Conservation (phyloP, 805 yeast genomes). For the Pichia cabralensis region DNA sequence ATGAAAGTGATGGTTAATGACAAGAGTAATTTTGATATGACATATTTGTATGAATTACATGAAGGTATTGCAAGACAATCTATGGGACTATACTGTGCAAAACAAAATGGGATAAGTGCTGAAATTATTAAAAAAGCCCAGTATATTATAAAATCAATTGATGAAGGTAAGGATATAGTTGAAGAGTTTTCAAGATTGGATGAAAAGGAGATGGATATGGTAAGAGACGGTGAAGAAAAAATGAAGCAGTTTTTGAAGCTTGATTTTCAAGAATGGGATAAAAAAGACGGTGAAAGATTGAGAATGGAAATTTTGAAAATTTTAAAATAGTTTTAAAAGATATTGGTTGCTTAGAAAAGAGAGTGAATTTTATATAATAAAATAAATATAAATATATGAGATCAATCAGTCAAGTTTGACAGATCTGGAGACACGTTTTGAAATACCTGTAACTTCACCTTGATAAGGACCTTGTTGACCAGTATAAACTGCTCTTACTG, state of each 20-base stretch:
- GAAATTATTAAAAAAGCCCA: constrained; percentile 5
- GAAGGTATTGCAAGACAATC: constrained; percentile 27
- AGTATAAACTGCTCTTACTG: constrained; percentile 83
- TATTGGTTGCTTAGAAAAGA: neutral
- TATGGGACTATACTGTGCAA: constrained; percentile 34
- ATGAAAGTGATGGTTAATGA: constrained; percentile 14
- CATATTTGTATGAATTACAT: constrained; percentile 26
- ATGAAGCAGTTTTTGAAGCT: constrained; percentile 3
- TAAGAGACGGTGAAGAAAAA: neutral
- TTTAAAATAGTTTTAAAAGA: neutral
- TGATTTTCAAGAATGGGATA: constrained; percentile 8
- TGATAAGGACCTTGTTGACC: constrained; percentile 68
- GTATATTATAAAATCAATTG: neutral
- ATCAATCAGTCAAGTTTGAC: constrained; percentile 25
- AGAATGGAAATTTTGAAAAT: neutral
- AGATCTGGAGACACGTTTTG: constrained; percentile 84
- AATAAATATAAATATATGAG: neutral
- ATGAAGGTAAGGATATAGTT: constrained; percentile 1
- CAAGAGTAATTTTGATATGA: constrained; percentile 15
- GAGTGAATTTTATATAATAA: constrained; percentile 4
- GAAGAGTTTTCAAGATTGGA: constrained; percentile 1
- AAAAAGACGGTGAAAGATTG: constrained; percentile 10
- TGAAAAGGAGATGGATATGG: constrained; percentile 1
- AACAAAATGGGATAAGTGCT: constrained; percentile 14
- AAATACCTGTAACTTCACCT: constrained; percentile 96